phyloP scores from a whole-genome alignment of 192 early-diverging fungal species.

The Umbelopsis isabellina region DNA sequence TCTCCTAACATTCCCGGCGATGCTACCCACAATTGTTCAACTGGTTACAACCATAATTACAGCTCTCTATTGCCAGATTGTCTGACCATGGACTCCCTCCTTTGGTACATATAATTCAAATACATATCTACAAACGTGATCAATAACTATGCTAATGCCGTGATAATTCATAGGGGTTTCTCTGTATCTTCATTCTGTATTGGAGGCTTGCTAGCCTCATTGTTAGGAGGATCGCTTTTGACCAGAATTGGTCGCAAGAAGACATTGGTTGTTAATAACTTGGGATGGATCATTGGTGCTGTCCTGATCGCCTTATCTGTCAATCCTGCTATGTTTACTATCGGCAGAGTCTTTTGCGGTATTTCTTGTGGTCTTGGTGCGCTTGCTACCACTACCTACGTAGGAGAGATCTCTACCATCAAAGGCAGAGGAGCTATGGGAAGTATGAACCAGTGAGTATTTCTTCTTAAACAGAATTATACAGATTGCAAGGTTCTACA shows the following conservation, averaged over 20 bases:
- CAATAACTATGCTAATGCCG: neutral
- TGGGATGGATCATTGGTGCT: constrained; percentile 68
- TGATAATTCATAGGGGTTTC: constrained; percentile 40
- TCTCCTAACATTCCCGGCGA: constrained; percentile 49
- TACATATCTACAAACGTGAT: neutral
- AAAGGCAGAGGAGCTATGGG: constrained; percentile 72
- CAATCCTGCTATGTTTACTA: constrained; percentile 62
- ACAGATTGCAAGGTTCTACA: neutral
- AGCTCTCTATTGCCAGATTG: constrained; percentile 33
- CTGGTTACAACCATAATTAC: constrained; percentile 3
- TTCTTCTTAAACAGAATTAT: too few relatives aligned
- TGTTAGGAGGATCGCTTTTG: constrained; percentile 53
- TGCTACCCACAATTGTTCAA: constrained; percentile 32
- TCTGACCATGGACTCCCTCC: constrained; percentile 37
- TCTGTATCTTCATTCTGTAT: constrained; percentile 51
- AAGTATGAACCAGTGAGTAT: constrained; percentile 61
- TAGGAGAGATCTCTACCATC: constrained; percentile 80
- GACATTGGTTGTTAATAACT: constrained; percentile 67
- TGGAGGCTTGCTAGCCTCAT: constrained; percentile 60
- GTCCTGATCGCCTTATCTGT: constrained; percentile 66
- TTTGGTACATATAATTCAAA: constrained; percentile 25
- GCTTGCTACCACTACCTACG: constrained; percentile 64
- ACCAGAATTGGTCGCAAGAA: constrained; percentile 51
- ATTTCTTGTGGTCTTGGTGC: constrained; percentile 72
- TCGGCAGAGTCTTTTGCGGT: constrained; percentile 77